Base-by-base conservation (phyloP, 1,139 yeast species). In the Hyphopichia wangnamkhiaoensis region DNA sequence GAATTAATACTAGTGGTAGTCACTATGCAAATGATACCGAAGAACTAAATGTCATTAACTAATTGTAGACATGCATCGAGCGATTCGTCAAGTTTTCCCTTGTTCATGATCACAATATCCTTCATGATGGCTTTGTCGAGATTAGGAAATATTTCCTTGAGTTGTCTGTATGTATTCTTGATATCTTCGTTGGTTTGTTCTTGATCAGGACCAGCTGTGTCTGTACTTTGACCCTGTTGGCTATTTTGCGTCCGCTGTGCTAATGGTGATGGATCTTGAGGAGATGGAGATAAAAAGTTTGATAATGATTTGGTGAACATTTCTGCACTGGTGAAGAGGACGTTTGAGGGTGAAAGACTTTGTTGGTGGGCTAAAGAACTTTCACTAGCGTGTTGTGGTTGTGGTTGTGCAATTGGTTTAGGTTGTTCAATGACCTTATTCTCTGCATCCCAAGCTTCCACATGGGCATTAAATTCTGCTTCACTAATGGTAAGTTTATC, bases 111-210 rank as follows among this genome's bases (percentile, higher is more conserved):
- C 21, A 88, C 74, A 3, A 90, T 83, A 54, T 90, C 96, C 39
- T 73, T 78, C 37, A 90, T 71, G 1, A 90, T 68, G 1, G 78
- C 84, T 30, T 67, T 66, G 49, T 89, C 96, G 43, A 89, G 65
- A 27, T 68, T 69, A 1, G 96, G 95, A 61, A 90, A 89, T 79
- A 90, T 86, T 40, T 81, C 82, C 23, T 65, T 65, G 37, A 90
- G 66, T 2, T 79, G 76, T 3, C 64, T 65, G 36, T 60, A 68
- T 0, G 68, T 54, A 28, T 56, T 55, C 23, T 59, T 55, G 42
- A 58, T 48, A 4, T 35, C 35, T n/a, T 39, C 7, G n/a, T 24
- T 15, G 17, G 24, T n/a, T 4, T 18, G n/a, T n/a, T 34, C 33
- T n/a, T 40, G 31, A 3, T 33, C 24, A n/a, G 17, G 18, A 25